Base-by-base conservation (phyloP, 257 asterid species). In the Salvia miltiorrhiza region DNA sequence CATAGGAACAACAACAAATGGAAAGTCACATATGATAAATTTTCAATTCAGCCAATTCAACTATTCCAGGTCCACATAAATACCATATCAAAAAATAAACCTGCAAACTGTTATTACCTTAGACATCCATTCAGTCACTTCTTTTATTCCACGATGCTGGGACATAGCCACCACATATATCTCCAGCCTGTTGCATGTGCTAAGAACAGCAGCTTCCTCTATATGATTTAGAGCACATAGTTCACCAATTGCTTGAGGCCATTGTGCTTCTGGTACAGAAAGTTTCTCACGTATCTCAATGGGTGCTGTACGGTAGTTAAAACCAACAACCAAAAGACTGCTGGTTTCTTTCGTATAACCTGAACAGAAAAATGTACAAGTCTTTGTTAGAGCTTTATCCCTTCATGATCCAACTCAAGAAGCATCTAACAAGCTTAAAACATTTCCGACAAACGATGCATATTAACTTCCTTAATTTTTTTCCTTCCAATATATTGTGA, bases 81-180 rank as follows among this genome's bases (percentile, higher is more conserved):
- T 44, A 45, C 50, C 6, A 28, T 3, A 70, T 30, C 47, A 8
- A 12, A 43, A 1, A 56, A 19, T 72, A 63, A 45, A 64, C 40
- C 24, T 48, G 54, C 28, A 39, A 35, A 53, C 68, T 43, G 11
- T 9, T 33, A 39, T 71, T 79, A 93, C 98, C 98, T 93, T 90
- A 62, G 98, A 93, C 92, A 90, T 87, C 98, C 98, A 93, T 65
- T 90, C 97, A 5, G 89, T 93, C 47, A 93, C 98, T 81, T 93
- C 98, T 77, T 87, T 93, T 64, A 90, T 79, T 44, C 98, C 98
- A 41, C 95, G 95, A 63, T 85, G 80, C 74, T 78, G 90, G 66
- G 98, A 87, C n/a, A 90, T 75, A 26, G 95, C 98, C 65, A 87
- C 80, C 5, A 90, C 96, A 53, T 93, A 93, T 77, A 90, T 84